Conservation (phyloP, 352 stramenopile genomes). For the Phytophthora pinifolia region DNA sequence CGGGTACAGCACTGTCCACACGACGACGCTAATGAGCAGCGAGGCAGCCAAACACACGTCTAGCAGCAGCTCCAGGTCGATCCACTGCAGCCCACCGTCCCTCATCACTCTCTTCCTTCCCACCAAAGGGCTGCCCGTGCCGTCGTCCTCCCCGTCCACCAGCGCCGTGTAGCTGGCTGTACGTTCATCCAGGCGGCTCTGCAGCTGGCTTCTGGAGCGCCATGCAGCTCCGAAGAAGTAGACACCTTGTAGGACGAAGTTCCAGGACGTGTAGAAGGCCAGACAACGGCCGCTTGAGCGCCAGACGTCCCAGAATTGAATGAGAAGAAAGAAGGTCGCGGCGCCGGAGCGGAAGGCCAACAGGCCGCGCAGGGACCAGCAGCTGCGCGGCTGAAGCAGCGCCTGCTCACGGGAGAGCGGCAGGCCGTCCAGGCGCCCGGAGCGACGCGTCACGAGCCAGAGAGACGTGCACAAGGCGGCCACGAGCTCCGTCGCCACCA, state of each 20-base stretch:
- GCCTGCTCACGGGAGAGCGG: constrained; percentile 32
- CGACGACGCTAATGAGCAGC: constrained; percentile 67
- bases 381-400: constrained; percentile 45
- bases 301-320: constrained; percentile 65
- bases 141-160: constrained; percentile 39
- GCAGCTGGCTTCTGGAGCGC: constrained; percentile 31
- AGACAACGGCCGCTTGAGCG: constrained; percentile 52
- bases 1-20: constrained; percentile 78
- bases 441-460: constrained; percentile 47
- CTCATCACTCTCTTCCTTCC: constrained; percentile 14
- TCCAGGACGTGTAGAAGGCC: constrained; percentile 87
- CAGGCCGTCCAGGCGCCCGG: constrained; percentile 33
- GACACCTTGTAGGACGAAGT: constrained; percentile 69
- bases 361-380: constrained; percentile 45
- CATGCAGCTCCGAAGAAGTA: constrained; percentile 53
- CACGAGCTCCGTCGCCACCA: constrained; percentile 53
- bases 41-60: constrained; percentile 69
- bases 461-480: constrained; percentile 41
- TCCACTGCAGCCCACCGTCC: constrained; percentile 38
- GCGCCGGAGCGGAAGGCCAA: constrained; percentile 37
- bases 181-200: constrained; percentile 22
- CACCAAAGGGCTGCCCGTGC: constrained; percentile 16
- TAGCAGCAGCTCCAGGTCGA: constrained; percentile 61
- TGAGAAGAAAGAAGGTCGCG: constrained; percentile 51
- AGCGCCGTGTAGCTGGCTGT: constrained; percentile 39